phyloP scores from a whole-genome alignment of 1,284 basidiomycete genomes.

The Malassezia furfur region DNA sequence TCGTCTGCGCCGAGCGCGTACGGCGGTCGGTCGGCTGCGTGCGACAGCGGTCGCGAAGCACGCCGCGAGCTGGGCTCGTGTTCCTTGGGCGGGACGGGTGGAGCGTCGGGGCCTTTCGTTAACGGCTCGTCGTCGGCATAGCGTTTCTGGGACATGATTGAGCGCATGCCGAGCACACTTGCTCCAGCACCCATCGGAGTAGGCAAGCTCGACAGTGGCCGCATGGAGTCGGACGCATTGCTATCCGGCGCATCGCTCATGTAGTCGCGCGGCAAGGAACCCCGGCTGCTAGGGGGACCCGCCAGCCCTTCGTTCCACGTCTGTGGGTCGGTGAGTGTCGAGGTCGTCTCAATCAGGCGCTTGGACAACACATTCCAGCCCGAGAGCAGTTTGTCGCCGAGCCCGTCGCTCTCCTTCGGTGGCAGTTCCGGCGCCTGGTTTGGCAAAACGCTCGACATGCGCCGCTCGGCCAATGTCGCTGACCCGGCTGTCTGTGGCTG shows the following conservation, averaged over 20 bases:
- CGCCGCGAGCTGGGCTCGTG: neutral
- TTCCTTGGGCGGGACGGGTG: neutral
- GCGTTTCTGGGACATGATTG: neutral
- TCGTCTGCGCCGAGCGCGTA: neutral
- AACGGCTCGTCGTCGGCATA: neutral
- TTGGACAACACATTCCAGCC: constrained; percentile 16
- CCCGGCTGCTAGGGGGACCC: constrained; percentile 10
- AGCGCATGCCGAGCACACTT: neutral
- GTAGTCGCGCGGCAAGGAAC: constrained; percentile 2
- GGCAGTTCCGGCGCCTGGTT: neutral
- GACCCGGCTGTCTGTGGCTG: neutral
- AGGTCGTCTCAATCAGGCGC: constrained; percentile 11
- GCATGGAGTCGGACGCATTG: neutral
- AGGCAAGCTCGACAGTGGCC: too few species aligned
- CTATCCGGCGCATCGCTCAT: neutral
- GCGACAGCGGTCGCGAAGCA: too few species aligned
- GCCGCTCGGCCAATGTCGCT: neutral
- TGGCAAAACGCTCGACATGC: neutral
- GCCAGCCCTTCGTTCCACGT: constrained; percentile 6
- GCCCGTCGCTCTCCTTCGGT: constrained; percentile 1
- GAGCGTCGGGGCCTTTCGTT: neutral
- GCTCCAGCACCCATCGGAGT: neutral
- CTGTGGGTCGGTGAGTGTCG: neutral
- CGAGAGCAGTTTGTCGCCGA: constrained; percentile 6
- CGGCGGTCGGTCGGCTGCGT: too few species aligned